Conservation (phyloP, 2,329 filamentous ascomycete genomes). For the Sporothrix variecibatus region DNA sequence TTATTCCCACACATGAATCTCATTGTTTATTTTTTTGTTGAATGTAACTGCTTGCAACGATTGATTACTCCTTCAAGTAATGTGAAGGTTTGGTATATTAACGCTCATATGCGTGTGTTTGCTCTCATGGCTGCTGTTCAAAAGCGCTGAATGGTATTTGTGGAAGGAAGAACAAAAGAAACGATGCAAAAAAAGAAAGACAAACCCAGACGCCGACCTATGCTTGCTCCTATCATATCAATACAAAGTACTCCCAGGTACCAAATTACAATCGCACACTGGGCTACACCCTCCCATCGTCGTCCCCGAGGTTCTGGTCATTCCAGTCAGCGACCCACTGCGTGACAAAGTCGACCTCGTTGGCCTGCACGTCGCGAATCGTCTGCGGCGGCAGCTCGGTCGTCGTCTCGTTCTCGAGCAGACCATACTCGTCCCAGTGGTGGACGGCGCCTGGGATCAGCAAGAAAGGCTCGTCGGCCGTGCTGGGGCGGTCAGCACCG, state of each 20-base stretch:
- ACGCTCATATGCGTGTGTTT: not conserved
- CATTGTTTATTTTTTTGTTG: not conserved
- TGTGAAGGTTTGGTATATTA: not conserved
- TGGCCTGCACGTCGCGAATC: slow-evolving; percentile 28
- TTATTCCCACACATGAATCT: slow-evolving; percentile 7
- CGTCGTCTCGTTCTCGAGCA: slow-evolving; percentile 64
- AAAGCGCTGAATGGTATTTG: not conserved
- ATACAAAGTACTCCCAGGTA: not conserved
- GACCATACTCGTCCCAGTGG: slow-evolving; percentile 75
- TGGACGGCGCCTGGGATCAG: slow-evolving; percentile 72
- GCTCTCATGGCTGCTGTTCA: not conserved
- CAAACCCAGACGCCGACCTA: not conserved
- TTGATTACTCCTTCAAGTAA: not conserved
- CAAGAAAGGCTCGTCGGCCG: slow-evolving; percentile 68
- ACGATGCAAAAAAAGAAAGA: not conserved
- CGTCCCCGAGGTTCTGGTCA: not conserved
- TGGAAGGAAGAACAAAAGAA: not conserved
- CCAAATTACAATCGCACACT: not conserved
- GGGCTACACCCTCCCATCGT: not conserved
- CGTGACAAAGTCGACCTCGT: slow-evolving; percentile 31
- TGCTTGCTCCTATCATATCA: not conserved
- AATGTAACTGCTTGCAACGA: not conserved
- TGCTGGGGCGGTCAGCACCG: slow-evolving; percentile 58
- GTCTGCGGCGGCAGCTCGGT: slow-evolving; percentile 29
- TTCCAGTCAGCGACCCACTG: slow-evolving; percentile 31